Conservation (phyloP, 345 rosid species). For the Heritiera fomes region DNA sequence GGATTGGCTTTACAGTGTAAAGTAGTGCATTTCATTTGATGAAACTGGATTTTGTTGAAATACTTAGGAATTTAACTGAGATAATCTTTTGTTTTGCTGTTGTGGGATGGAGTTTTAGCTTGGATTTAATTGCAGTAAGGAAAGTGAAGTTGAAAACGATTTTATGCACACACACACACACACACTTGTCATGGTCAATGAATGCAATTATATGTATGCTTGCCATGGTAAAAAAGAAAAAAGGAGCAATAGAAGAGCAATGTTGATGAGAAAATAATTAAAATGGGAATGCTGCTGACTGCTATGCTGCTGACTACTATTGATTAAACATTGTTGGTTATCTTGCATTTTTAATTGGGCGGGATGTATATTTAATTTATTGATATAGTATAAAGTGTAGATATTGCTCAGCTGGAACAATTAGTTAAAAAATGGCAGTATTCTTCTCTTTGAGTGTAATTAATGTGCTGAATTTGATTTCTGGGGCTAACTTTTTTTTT, state of each 20-base stretch:
- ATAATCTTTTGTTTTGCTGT: neutral
- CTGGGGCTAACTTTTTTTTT: neutral
- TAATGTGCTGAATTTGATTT: neutral
- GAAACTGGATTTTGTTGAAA: conserved; percentile 14
- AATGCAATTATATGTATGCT: neutral
- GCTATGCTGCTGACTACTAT: neutral
- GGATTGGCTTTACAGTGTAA: neutral
- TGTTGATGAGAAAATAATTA: conserved; percentile 2
- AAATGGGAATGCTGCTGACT: conserved; percentile 3
- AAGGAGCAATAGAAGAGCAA: conserved; percentile 3
- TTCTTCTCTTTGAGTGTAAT: neutral
- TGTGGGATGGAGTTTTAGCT: neutral
- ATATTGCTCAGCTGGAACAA: neutral
- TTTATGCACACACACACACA: neutral
- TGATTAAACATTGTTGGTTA: conserved; percentile 3
- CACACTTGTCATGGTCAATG: neutral
- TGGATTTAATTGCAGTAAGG: conserved; percentile 8
- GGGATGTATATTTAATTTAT: neutral
- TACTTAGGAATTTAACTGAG: neutral
- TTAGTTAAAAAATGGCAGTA: neutral
- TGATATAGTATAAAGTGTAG: conserved; percentile 1
- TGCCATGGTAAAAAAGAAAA: neutral
- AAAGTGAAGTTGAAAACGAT: neutral
- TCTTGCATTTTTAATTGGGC: neutral
- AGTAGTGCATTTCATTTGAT: neutral